Percentiles rank a stretch among this genome's conserved stretches.
Evolutionary conservation across 2,329 filamentous ascomycete species (phyloP).

Genomic region (Fusarium ramigenum): DNA sequence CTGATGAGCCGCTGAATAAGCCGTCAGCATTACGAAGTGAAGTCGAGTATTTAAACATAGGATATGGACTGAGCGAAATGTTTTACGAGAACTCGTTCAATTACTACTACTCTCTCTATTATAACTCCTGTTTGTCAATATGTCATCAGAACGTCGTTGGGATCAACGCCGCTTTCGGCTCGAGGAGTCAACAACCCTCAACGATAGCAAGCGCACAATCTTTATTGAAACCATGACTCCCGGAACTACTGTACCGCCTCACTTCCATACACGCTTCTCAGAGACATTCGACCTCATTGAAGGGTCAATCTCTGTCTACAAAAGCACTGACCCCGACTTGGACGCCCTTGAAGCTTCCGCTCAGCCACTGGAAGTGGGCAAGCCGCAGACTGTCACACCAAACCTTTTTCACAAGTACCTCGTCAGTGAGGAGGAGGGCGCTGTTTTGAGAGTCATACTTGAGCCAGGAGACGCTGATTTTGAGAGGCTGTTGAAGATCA

Average conservation of each 20-base stretch:
- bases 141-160: constrained; percentile 12
- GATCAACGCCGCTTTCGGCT: constrained; percentile 6
- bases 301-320: not conserved
- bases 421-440: no score
- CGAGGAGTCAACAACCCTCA: not conserved
- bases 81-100: accelerated
- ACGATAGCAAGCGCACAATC: not conserved
- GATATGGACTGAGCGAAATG: not conserved
- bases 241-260: not conserved
- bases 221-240: constrained; percentile 12
- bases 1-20: not conserved
- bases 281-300: not conserved
- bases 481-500: not conserved
- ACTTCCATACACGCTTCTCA: not conserved
- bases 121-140: accelerated
- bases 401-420: not conserved
- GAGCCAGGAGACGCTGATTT: not conserved
- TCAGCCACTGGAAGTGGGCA: not conserved
- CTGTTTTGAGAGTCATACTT: not conserved
- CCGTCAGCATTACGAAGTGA: not conserved
- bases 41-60: not conserved
- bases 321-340: not conserved
- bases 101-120: accelerated
- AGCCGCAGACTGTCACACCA: not conserved
- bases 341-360: not conserved